Percentiles rank a stretch among this genome's conserved stretches.
These are phyloP conservation scores for Trapa incisa DNA, from an alignment of 345 rosid genomes.

Conservation along the genomic window DNA sequence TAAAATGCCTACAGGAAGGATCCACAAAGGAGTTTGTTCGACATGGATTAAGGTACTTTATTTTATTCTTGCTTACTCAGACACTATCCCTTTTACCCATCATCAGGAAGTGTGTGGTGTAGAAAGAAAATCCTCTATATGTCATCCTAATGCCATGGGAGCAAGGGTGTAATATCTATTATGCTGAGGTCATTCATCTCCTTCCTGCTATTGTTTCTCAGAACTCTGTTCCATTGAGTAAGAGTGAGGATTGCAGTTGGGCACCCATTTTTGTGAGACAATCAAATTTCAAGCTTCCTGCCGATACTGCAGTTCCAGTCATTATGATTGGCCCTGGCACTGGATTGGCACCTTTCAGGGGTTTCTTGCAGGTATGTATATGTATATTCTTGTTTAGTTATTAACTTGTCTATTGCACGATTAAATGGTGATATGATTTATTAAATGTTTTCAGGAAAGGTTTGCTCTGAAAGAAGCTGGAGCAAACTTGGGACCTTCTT, in stretches of 20 bases:
- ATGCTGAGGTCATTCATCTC: not conserved
- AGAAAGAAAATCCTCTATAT: not conserved
- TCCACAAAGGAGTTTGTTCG: constrained; percentile 93
- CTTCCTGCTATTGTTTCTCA: constrained; percentile 9
- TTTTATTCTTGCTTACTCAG: not conserved
- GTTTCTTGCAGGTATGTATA: constrained; percentile 36
- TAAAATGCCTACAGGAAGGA: constrained; percentile 68
- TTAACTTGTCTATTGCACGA: not conserved
- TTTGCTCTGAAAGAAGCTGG: constrained; percentile 70
- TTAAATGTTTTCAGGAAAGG: constrained; percentile 43
- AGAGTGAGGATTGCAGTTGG: constrained; percentile 35
- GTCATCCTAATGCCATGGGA: not conserved
- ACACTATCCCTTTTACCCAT: not conserved
- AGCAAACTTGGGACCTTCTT: constrained; percentile 51
- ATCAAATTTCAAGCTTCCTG: constrained; percentile 49
- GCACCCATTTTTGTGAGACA: constrained; percentile 50
- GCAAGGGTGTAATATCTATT: not conserved
- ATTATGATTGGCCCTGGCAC: constrained; percentile 64
- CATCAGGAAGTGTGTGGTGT: not conserved
- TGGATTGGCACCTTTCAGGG: constrained; percentile 60
- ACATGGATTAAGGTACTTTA: constrained; percentile 66
- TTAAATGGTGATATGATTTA: not conserved
- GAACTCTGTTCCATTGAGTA: constrained; percentile 37
- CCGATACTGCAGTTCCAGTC: constrained; percentile 35
- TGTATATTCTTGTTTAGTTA: not conserved